Conservation (phyloP, 345 rosid genomes). For the Gossypium herbaceum region DNA sequence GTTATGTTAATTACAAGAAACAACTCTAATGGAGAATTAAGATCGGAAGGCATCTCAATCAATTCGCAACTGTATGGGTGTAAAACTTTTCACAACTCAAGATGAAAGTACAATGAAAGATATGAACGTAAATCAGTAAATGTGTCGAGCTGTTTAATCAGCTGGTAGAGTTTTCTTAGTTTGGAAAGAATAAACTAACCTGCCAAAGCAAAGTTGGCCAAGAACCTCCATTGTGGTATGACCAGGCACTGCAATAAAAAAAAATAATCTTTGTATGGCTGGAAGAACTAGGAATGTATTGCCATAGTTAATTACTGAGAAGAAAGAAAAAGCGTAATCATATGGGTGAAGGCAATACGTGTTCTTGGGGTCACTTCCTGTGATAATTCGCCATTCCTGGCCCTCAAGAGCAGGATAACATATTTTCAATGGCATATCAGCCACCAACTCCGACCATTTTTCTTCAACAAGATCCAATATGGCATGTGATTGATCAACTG, state of each 20-base stretch:
- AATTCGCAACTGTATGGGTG: neutral
- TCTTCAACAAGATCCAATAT: constrained; percentile 80
- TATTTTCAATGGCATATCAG: constrained; percentile 82
- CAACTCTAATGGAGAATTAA: neutral
- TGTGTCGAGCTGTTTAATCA: no score
- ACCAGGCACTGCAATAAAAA: constrained; percentile 76
- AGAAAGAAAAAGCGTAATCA: neutral
- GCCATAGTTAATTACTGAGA: neutral
- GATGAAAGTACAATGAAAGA: neutral
- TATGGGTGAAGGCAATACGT: constrained; percentile 42
- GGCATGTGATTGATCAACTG: constrained; percentile 76
- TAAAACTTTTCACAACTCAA: neutral
- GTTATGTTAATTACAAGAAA: constrained; percentile 7
- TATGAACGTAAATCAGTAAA: neutral
- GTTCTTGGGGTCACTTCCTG: constrained; percentile 93
- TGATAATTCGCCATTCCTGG: constrained; percentile 80
- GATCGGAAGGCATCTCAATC: neutral
- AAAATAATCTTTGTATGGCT: constrained; percentile 14
- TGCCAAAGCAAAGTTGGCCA: constrained; percentile 98
- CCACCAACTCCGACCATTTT: constrained; percentile 77
- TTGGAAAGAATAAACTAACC: constrained; percentile 44
- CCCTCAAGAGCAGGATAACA: constrained; percentile 86
- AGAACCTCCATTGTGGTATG: constrained; percentile 92
- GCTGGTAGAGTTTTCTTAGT: neutral
- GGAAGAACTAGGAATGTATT: constrained; percentile 7